Base-by-base conservation (phyloP, 1,284 basidiomycete genomes). In the Apiotrichum sp. region DNA sequence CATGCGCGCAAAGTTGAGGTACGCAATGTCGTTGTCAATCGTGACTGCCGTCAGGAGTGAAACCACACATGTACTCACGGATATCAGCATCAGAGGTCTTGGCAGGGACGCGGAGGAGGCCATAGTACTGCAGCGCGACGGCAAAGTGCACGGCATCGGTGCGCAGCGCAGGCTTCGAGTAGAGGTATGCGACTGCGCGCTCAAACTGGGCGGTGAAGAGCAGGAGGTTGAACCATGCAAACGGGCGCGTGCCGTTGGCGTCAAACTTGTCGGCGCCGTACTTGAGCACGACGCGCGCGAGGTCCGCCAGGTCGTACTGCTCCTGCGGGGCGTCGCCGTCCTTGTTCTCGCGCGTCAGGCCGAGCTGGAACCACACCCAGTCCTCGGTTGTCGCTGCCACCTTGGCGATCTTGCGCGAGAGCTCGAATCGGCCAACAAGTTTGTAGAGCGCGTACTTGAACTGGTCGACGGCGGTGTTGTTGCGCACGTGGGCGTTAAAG, bases 291-390 rank as follows among this genome's bases (percentile, higher is more conserved):
- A 92, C 85, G 53, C 87, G 84, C 0, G 85, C 85, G 2, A 98
- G 79, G 38, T 88, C 87, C 35, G 85, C 82, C 33, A 98, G 80
- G 14, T 90, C 89, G 55, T 87, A 82, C 51, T 72, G 71, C 53
- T 81, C 80, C 47, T 71, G 67, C 11, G 72, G 71, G 5, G 70
- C 84, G 58, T 86, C 84, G 39, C 86, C 85, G 63, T 88, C 88
- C 62, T 87, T 86, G 50, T 68, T 68, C 63, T 83, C 82, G 45
- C 79, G 68, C 11, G 80, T 77, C 35, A 98, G 87, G 14, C 85
- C 82, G 16, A 98, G 82, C 78, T 99, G 95, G 79, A 96, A 85
- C 95, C 95, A 99, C 39, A 98, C 80, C 95, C 96, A 99, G 75
- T 98, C 95, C 71, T 98, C 95, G 4, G 91, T 95, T 6, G 90